Conservation (phyloP, 805 yeast species). For the Yamadazyma sp. region DNA sequence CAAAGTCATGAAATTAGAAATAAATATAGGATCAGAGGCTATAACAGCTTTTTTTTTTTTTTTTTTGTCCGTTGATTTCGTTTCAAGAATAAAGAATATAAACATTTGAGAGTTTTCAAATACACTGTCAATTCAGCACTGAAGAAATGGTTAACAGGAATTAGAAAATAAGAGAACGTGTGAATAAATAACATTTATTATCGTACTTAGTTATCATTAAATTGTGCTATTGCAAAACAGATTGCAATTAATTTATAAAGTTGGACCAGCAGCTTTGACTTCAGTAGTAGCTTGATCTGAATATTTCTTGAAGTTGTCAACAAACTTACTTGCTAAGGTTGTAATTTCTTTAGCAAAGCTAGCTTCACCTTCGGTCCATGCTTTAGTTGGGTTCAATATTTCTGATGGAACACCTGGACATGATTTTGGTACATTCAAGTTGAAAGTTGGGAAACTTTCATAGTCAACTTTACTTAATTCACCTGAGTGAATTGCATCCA, state of each 20-base stretch:
- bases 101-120: no score
- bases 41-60: no score
- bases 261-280: slow-evolving; percentile 93
- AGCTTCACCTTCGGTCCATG: slow-evolving; percentile 57
- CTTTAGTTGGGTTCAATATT: slow-evolving; percentile 79
- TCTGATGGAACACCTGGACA: slow-evolving; percentile 82
- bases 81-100: no score
- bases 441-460: slow-evolving; percentile 84
- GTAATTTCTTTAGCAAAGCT: slow-evolving; percentile 41
- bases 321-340: slow-evolving; percentile 72
- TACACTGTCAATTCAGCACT: no score
- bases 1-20: no score
- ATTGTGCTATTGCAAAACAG: not conserved
- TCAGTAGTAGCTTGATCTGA: slow-evolving; percentile 77
- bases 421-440: slow-evolving; percentile 79
- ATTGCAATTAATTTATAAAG: slow-evolving; percentile 17
- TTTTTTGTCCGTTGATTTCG: no score
- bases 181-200: not conserved
- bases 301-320: slow-evolving; percentile 84
- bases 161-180: not conserved
- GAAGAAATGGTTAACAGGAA: no score
- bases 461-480: slow-evolving; percentile 73
- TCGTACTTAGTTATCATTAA: not conserved
- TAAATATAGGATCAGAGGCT: no score
- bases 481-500: slow-evolving; percentile 93